Percentiles rank a stretch among this genome's conserved stretches.
Evolutionary conservation across 805 yeast species (phyloP).

Genomic region (Pichia eremophila): DNA sequence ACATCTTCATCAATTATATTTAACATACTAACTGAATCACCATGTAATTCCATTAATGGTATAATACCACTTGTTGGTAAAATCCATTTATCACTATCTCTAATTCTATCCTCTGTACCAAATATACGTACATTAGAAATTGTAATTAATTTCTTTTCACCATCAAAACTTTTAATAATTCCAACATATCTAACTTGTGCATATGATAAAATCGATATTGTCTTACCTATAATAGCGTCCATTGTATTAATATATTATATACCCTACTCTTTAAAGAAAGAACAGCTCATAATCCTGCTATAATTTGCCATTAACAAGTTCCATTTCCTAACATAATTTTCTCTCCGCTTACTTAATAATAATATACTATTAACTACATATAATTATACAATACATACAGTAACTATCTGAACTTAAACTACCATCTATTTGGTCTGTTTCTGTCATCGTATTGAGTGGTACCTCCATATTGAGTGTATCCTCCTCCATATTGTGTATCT

Average conservation of each 20-base stretch:
- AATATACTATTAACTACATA: no score
- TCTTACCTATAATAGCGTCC: conserved; percentile 91
- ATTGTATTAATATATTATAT: conserved; percentile 27
- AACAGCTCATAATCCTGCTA: no score
- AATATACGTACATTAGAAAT: conserved; percentile 68
- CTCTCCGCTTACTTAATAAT: no score
- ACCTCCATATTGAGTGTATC: conserved; percentile 8
- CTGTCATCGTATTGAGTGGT: conserved; percentile 20
- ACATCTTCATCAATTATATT: conserved; percentile 68
- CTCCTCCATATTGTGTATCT: conserved; percentile 10
- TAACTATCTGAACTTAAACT: no score
- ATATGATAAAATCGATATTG: conserved; percentile 70
- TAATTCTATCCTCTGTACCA: conserved; percentile 87
- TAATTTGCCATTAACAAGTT: no score
- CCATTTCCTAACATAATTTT: no score
- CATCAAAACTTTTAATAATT: conserved; percentile 74
- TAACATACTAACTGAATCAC: conserved; percentile 85
- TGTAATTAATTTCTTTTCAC: conserved; percentile 84
- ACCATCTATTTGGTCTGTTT: conserved; percentile 28
- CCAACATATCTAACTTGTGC: conserved; percentile 87
- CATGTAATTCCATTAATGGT: conserved; percentile 77
- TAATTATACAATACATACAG: background rate
- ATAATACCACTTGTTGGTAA: conserved; percentile 59
- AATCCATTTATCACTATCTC: conserved; percentile 61
- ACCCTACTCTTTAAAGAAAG: background rate